Percentiles rank a stretch among this genome's conserved stretches.
Evolutionary conservation across 116 monocot genomes (phyloP).

Genomic region (Posidonia oceanica): DNA sequence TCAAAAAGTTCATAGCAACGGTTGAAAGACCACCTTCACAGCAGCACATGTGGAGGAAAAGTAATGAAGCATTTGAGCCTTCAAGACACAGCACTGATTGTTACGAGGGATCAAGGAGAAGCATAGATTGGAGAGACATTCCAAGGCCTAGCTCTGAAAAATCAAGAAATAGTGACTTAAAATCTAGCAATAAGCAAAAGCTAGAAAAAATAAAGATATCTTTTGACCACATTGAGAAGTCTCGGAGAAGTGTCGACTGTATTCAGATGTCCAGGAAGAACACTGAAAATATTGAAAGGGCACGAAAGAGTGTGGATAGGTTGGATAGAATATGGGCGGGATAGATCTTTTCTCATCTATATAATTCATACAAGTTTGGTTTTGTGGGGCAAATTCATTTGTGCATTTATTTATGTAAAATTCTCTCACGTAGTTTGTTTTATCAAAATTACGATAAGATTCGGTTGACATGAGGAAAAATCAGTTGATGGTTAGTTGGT

Average conservation of each 20-base stretch:
- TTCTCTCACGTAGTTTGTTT: conserved; percentile 12
- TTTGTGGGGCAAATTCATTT: conserved; percentile 19
- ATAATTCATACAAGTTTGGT: conserved; percentile 22
- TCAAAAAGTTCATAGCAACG: conserved; percentile 58
- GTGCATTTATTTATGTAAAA: conserved; percentile 23
- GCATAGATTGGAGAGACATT: conserved; percentile 52
- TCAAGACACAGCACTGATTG: conserved; percentile 66
- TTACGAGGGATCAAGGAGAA: conserved; percentile 52
- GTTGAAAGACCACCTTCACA: conserved; percentile 58
- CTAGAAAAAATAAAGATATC: conserved; percentile 52
- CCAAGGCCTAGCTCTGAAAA: conserved; percentile 36
- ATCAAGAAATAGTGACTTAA: conserved; percentile 26
- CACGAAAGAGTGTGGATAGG: conserved; percentile 76
- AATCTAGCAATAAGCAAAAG: conserved; percentile 34
- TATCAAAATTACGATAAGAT: neutral
- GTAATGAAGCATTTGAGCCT: conserved; percentile 34
- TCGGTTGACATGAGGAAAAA: neutral
- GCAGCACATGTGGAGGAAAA: conserved; percentile 35
- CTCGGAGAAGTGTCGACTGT: conserved; percentile 83
- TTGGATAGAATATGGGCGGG: conserved; percentile 89
- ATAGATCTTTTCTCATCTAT: conserved; percentile 21
- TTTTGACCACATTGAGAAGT: conserved; percentile 63
- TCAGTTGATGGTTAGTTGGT: neutral
- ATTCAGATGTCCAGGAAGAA: conserved; percentile 42
- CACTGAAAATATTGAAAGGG: conserved; percentile 47